Evolutionary conservation across 805 yeast genomes (phyloP).

Genomic region (Candida chilensis): DNA sequence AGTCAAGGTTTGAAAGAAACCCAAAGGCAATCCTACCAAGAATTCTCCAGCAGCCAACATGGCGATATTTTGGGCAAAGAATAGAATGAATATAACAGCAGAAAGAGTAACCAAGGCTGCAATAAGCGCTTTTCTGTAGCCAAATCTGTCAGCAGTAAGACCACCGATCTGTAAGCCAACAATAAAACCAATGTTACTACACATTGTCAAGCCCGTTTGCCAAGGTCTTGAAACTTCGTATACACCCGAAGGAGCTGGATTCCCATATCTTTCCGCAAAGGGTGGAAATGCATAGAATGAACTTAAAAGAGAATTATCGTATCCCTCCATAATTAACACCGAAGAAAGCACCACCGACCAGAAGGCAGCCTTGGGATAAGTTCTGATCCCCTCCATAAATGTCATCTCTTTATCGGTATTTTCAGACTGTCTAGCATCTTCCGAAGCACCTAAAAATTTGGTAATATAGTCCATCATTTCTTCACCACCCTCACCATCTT

Average conservation of each 20-base stretch:
- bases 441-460: too few relatives aligned
- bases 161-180: constrained; percentile 38
- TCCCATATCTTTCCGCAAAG: constrained; percentile 31
- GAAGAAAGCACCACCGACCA: constrained; percentile 37
- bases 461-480: too few relatives aligned
- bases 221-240: constrained; percentile 27
- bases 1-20: constrained; percentile 40
- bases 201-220: constrained; percentile 27
- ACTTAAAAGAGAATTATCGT: constrained; percentile 29
- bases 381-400: constrained; percentile 20
- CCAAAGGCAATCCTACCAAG: constrained; percentile 42
- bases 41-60: constrained; percentile 32
- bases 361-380: constrained; percentile 34
- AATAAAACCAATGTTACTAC: constrained; percentile 28
- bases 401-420: constrained; percentile 14
- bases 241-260: constrained; percentile 9
- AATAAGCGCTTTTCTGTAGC: constrained; percentile 32
- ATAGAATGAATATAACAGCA: constrained; percentile 34
- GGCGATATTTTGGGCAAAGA: constrained; percentile 30
- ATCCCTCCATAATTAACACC: constrained; percentile 40
- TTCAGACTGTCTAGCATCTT: constrained; percentile 9
- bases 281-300: constrained; percentile 37
- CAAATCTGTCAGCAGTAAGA: constrained; percentile 30
- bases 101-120: constrained; percentile 15
- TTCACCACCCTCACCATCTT: too few relatives aligned